Evolutionary conservation across 169 alveolate species (phyloP).

Genomic region (Plasmodium vivax): DNA sequence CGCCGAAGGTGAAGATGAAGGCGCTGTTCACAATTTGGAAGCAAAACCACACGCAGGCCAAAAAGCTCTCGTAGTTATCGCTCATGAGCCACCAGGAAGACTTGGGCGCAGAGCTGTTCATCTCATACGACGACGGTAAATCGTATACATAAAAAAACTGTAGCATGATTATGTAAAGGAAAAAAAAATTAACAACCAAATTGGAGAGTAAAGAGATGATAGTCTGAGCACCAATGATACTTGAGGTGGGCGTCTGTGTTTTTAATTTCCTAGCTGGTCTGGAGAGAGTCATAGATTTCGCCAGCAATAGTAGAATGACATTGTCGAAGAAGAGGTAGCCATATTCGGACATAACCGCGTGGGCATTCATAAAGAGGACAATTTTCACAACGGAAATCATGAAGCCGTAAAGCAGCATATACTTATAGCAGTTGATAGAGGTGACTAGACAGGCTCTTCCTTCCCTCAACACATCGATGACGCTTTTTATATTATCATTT

Average conservation of each 20-base stretch:
- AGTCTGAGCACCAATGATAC: slow-evolving; percentile 89
- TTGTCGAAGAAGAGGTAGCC: slow-evolving; percentile 87
- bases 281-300: slow-evolving; percentile 84
- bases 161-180: slow-evolving; percentile 73
- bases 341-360: slow-evolving; percentile 89
- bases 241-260: slow-evolving; percentile 89
- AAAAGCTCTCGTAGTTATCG: slow-evolving; percentile 90
- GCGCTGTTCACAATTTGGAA: slow-evolving; percentile 90
- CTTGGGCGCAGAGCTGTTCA: slow-evolving; percentile 78
- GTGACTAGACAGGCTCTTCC: slow-evolving; percentile 93
- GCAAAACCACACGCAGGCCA: slow-evolving; percentile 87
- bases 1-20: slow-evolving; percentile 88
- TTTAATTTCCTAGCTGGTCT: slow-evolving; percentile 85
- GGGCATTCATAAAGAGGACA: slow-evolving; percentile 82
- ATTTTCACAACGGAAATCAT: slow-evolving; percentile 89
- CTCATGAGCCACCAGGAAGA: slow-evolving; percentile 92
- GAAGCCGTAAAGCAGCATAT: slow-evolving; percentile 90
- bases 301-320: slow-evolving; percentile 82
- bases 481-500: slow-evolving; percentile 87
- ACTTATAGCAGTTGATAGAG: slow-evolving; percentile 90
- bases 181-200: slow-evolving; percentile 79
- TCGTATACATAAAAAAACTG: slow-evolving; percentile 74
- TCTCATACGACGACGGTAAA: slow-evolving; percentile 78
- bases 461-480: slow-evolving; percentile 88
- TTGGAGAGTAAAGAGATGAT: slow-evolving; percentile 83